Base-by-base conservation (phyloP, 192 early-diverging fungal genomes). In the Coemansia sp. region DNA sequence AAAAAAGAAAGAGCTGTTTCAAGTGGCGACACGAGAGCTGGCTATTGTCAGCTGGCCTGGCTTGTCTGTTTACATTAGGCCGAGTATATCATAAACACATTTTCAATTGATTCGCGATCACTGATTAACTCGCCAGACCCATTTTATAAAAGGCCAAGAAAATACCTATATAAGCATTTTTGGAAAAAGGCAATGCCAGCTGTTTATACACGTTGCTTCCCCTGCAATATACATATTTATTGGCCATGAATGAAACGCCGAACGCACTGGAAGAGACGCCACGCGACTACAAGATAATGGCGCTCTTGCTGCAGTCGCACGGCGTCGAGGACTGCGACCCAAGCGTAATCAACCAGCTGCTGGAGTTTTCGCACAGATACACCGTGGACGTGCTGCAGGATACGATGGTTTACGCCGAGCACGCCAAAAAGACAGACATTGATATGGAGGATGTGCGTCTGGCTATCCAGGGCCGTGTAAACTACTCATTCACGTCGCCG, bases 291-390 rank as follows among this genome's bases (percentile, higher is more conserved):
- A 90, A 89, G 84, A 86, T 99, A 31, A 88, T 97, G 52, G 91
- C 91, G 8, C 69, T 99, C 62, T 85, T 97, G 13, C 69, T 97
- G 50, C 89, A 92, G 62, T 88, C 92, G 14, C 87, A 91, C 34
- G 93, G 89, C 1, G 85, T 99, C 10, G 85, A 90, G 38, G 93
- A 97, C 66, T 95, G 91, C 72, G 94, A 96, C 62, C 93, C 93
- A 6, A 87, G 90, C 73, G 95, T 96, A 23, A 88, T 95, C 23
- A 91, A 93, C 57, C 94, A 94, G 66, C 70, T 97, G 45, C 84
- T 97, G 14, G 95, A 99, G 81, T 96, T 97, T 77, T 88, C 92
- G 42, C 92, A 97, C 80, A 77, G 93, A 36, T 95, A 99, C 63
- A 90, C 93, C 0, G 85, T 93, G 6, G 94, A 96, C 60, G 90